Evolutionary conservation across 495 filamentous ascomycete species (phyloP).

Genomic region (Penicillium coffeae): DNA sequence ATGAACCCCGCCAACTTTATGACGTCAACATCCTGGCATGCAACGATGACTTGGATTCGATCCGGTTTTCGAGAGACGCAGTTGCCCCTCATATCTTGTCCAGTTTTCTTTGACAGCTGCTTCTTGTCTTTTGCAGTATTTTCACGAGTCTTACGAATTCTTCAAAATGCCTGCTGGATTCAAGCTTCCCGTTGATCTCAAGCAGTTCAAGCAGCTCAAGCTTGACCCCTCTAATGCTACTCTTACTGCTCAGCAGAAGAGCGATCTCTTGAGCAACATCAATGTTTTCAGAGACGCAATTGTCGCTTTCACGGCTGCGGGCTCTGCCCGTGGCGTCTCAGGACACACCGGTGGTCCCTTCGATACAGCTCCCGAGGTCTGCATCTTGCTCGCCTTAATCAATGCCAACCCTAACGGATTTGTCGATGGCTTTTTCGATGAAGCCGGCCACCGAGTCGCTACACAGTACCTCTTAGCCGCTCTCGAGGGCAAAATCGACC

Average conservation of each 20-base stretch:
- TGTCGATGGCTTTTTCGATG: slow-evolving; percentile 35
- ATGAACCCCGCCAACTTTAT: background rate
- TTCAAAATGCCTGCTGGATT: slow-evolving; percentile 19
- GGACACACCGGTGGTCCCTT: slow-evolving; percentile 42
- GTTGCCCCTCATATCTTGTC: background rate
- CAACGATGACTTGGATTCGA: background rate
- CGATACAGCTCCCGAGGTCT: slow-evolving; percentile 41
- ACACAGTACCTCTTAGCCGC: slow-evolving; percentile 37
- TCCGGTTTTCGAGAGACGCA: background rate
- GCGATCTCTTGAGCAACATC: slow-evolving; percentile 35
- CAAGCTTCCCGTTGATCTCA: slow-evolving; percentile 35
- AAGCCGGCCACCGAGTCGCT: slow-evolving; percentile 38
- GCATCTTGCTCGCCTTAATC: slow-evolving; percentile 35
- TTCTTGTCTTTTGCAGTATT: background rate
- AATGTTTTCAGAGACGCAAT: slow-evolving; percentile 39
- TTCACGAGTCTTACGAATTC: background rate
- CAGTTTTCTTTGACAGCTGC: background rate
- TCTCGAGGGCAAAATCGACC: slow-evolving; percentile 33
- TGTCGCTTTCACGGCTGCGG: slow-evolving; percentile 37
- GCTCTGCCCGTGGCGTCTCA: slow-evolving; percentile 33
- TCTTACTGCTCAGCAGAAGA: slow-evolving; percentile 30
- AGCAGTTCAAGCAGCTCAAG: slow-evolving; percentile 37
- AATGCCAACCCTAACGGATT: slow-evolving; percentile 29
- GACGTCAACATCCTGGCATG: background rate
- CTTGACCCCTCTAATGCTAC: slow-evolving; percentile 30